Conservation (phyloP, 108 stramenopile species). For the Nitzschia sp. region DNA sequence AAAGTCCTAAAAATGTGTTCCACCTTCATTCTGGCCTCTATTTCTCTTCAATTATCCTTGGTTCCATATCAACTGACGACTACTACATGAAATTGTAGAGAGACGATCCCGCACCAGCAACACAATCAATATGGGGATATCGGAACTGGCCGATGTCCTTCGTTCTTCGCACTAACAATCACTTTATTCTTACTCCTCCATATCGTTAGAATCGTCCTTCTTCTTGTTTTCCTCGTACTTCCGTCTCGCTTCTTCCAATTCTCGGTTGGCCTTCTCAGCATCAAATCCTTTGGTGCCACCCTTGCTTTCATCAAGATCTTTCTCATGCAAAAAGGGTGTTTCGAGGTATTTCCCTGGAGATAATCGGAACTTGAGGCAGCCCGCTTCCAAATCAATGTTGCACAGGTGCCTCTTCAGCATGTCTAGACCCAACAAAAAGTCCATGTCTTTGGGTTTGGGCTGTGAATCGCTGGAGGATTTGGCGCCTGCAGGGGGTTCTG, state of each 20-base stretch:
- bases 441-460: slow-evolving; percentile 81
- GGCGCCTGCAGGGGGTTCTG: slow-evolving; percentile 27
- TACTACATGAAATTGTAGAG: too few relatives aligned
- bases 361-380: slow-evolving; percentile 57
- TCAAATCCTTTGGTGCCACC: slow-evolving; percentile 84
- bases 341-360: slow-evolving; percentile 38
- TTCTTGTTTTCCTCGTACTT: slow-evolving; percentile 21
- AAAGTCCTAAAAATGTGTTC: too few relatives aligned
- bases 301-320: slow-evolving; percentile 75
- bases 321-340: slow-evolving; percentile 84
- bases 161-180: too few relatives aligned
- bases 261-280: slow-evolving; percentile 60
- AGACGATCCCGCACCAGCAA: too few relatives aligned
- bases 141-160: too few relatives aligned
- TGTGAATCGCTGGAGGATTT: slow-evolving; percentile 26
- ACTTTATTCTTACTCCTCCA: slow-evolving; percentile 55
- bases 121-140: too few relatives aligned
- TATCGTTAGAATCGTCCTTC: slow-evolving; percentile 17
- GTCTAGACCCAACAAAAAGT: slow-evolving; percentile 94
- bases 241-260: slow-evolving; percentile 31
- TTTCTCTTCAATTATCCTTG: too few relatives aligned
- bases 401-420: slow-evolving; percentile 94
- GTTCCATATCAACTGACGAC: too few relatives aligned
- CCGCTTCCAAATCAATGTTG: slow-evolving; percentile 80
- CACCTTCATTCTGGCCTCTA: too few relatives aligned